These are phyloP conservation scores for Capsicum baccatum DNA, from an alignment of 257 asterid genomes.

Conservation along the genomic window DNA sequence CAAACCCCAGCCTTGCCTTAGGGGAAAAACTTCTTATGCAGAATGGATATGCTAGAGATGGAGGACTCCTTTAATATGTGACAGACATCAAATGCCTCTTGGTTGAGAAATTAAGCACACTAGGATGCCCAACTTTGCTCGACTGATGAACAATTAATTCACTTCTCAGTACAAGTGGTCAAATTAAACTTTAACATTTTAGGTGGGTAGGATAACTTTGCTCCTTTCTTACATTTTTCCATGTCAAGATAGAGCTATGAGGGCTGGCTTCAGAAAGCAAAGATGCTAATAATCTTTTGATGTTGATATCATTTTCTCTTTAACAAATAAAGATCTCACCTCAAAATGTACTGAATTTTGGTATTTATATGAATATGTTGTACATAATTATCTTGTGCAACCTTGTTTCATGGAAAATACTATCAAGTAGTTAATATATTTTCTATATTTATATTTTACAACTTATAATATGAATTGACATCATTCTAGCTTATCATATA, in stretches of 20 bases:
- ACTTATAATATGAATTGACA: too few species aligned
- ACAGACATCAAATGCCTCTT: constrained; percentile 1
- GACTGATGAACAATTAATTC: background rate
- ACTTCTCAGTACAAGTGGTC: constrained; percentile 6
- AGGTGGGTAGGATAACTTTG: background rate
- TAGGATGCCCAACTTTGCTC: background rate
- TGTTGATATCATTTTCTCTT: too few species aligned
- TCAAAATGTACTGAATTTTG: too few species aligned
- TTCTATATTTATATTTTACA: too few species aligned
- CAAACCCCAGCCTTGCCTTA: background rate
- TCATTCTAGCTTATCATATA: too few species aligned
- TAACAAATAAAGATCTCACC: too few species aligned
- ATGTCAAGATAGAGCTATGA: background rate
- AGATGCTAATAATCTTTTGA: too few species aligned
- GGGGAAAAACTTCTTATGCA: too few species aligned
- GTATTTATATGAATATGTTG: too few species aligned
- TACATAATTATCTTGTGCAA: too few species aligned
- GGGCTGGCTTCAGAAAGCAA: constrained; percentile 13
- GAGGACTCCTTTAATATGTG: background rate
- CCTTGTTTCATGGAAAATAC: too few species aligned
- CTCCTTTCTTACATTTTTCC: background rate
- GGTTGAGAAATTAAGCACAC: constrained; percentile 12
- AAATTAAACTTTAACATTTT: background rate
- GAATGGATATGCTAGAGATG: background rate
- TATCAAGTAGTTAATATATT: too few species aligned